Evolutionary conservation across 495 filamentous ascomycete genomes (phyloP), one percentile per base, ranked within the genome.

Genomic region (Tuber melanosporum): DNA sequence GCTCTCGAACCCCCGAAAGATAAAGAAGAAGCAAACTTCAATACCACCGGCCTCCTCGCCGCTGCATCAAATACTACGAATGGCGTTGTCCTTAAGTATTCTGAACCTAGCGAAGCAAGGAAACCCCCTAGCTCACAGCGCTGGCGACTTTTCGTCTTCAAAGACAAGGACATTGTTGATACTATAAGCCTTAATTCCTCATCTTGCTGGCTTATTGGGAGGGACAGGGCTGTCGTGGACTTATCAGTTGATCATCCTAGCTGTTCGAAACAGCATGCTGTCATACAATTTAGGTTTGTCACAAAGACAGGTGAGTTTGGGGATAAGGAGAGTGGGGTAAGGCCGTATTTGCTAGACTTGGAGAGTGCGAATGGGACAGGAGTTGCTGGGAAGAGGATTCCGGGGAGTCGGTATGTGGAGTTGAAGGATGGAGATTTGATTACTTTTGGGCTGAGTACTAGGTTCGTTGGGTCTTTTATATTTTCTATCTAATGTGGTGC

Each of bases 121-220:
- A 96, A 97, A 75, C 93, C 95, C 0, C 89, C 95, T 0, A 81
- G 91, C 0, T 91, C 91, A 71, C 89, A 93, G 79, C 86, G 89
- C 47, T 98, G 94, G 94, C 92, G 93, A 62, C 85, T 99, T 46
- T 99, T 97, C 83, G 89, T 97, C 26, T 99, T 99, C 89, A 97
- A 97, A 83, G 92, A 91, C 19, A 80, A 88, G 43, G 92, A 94
- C 73, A 85, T 95, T 12, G 81, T 97, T 46, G 92, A 95, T 75
- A 94, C 92, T 12, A 87, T 97, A 36, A 89, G 93, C 70, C 87
- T 99, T 26, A 86, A 88, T 73, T 85, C 86, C 52, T 91, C 92
- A 43, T 94, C 91, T 79, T 97, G 94, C 85, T 99, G 95, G 95
- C 86, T 99, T 45, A 85, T 98, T 14, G 95, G 95, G 0, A 85